Base-by-base conservation (phyloP, 1,284 basidiomycete species). In the Prillingera fragicola region DNA sequence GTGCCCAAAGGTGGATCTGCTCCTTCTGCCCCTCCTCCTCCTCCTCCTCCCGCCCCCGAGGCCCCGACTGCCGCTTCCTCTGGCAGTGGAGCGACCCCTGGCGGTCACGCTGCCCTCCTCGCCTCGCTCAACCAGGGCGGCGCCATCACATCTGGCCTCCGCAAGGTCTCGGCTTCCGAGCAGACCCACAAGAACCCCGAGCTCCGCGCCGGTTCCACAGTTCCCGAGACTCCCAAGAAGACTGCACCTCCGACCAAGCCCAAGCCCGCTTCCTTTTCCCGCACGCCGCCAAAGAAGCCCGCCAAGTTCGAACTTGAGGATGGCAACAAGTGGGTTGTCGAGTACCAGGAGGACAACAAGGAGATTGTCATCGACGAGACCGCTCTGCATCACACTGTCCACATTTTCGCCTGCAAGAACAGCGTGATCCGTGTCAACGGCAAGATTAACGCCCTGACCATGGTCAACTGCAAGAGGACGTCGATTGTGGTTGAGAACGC, bases 121-220 rank as follows among this genome's bases (percentile, higher is more conserved):
- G 85, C 87, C 1, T 81, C 90, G 51, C 74, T 99, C 41, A 97
- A 97, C 67, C 80, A 85, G 46, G 94, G 95, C 12, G 86, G 83
- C 48, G 82, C 84, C 13, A 83, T 98, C 43, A 97, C 94, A 8
- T 87, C 85, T 59, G 83, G 86, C 7, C 70, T 99, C 56, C 83
- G 85, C 58, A 97, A 95, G 70, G 95, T 99, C 15, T 89, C 95
- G 67, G 82, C 84, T 72, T 92, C 86, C 57, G 83, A 96, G 70
- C 94, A 94, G 91, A 97, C 91, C 7, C 95, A 99, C 77, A 97
- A 99, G 78, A 98, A 99, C 63, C 94, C 95, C 0, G 78, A 81
- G 13, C 73, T 99, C 32, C 76, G 91, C 29, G 78, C 80, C 4
- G 72, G 80, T 19, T 77, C 78, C 44, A 74, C 75, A 14, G 87